These are phyloP conservation scores for Fraxinus americana DNA, from an alignment of 257 asterid genomes.

Conservation along the genomic window DNA sequence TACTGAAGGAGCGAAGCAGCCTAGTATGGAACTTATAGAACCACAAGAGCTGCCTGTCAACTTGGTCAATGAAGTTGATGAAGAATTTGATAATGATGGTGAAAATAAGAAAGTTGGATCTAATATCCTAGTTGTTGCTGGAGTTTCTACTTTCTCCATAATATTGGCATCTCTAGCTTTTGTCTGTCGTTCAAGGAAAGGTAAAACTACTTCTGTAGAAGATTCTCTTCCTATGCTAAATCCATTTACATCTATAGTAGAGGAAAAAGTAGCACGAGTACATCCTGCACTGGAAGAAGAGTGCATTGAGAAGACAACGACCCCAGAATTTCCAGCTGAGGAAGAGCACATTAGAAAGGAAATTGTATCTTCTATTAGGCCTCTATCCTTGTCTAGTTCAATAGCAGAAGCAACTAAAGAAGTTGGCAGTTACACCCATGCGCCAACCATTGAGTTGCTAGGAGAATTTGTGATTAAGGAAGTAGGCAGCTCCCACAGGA, in stretches of 20 bases:
- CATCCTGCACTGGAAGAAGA: slow-evolving; percentile 15
- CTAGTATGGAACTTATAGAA: slow-evolving; percentile 21
- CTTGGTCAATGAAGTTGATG: slow-evolving; percentile 17
- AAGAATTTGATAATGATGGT: slow-evolving; percentile 22
- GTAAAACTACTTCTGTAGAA: slow-evolving; percentile 21
- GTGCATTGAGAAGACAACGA: slow-evolving; percentile 18
- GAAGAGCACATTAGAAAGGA: slow-evolving; percentile 17
- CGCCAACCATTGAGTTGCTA: slow-evolving; percentile 57
- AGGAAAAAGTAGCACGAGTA: slow-evolving; percentile 5
- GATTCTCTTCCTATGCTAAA: slow-evolving; percentile 25
- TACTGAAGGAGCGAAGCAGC: slow-evolving; percentile 3
- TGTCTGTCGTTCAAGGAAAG: slow-evolving; percentile 27
- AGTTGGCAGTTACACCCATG: slow-evolving; percentile 20
- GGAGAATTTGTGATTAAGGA: slow-evolving; percentile 59
- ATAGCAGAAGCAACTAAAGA: slow-evolving; percentile 31
- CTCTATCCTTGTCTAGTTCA: slow-evolving; percentile 21
- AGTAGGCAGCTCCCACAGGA: slow-evolving; percentile 28
- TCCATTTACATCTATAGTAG: slow-evolving; percentile 21
- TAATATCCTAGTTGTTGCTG: slow-evolving; percentile 20
- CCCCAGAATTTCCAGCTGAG: slow-evolving; percentile 18
- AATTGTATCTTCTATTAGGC: slow-evolving; percentile 30
- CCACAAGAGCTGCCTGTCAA: slow-evolving; percentile 17
- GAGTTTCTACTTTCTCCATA: slow-evolving; percentile 26
- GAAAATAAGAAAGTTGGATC: slow-evolving; percentile 27
- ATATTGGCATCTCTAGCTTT: slow-evolving; percentile 39